Evolutionary conservation across 768 basidiomycete species (phyloP).

Genomic region (Grammothele lineata): DNA sequence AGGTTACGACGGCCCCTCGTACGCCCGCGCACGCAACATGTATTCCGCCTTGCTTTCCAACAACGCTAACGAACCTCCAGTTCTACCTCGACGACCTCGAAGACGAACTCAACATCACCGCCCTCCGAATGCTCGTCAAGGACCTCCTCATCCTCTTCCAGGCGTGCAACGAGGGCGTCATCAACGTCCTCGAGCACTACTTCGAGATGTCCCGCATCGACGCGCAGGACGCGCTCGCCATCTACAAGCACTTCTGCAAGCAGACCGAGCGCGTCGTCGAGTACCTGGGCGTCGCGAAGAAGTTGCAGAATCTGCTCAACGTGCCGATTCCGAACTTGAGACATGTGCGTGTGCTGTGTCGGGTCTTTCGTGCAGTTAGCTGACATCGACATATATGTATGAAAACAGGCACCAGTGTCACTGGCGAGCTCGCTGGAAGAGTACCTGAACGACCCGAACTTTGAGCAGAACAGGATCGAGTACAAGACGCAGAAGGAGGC

Average conservation of each 20-base stretch:
- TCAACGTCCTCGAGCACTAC: conserved; percentile 87
- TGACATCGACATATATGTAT: not conserved
- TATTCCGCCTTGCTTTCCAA: no score
- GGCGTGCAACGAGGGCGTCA: conserved; percentile 93
- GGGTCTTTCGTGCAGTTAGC: not conserved
- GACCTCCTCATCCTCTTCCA: conserved; percentile 95
- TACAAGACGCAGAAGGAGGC: conserved; percentile 80
- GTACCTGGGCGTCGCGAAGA: conserved; percentile 87
- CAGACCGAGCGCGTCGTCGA: conserved; percentile 93
- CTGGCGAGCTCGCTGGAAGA: conserved; percentile 93
- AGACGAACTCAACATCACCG: conserved; percentile 85
- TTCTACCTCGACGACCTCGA: conserved; percentile 93
- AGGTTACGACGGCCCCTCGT: no score
- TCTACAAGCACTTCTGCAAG: conserved; percentile 93
- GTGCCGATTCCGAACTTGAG: conserved; percentile 92
- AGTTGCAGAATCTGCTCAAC: conserved; percentile 88
- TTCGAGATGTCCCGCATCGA: conserved; percentile 98
- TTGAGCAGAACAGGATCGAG: conserved; percentile 91
- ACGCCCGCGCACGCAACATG: no score
- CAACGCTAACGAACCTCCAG: no score
- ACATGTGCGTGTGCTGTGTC: conserved; percentile 50
- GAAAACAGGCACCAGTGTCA: conserved; percentile 85
- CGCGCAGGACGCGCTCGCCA: conserved; percentile 73
- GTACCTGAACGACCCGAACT: conserved; percentile 94
- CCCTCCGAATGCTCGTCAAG: conserved; percentile 91